phyloP scores from a whole-genome alignment of 768 basidiomycete species.

The Kwoniella newhampshirensis region DNA sequence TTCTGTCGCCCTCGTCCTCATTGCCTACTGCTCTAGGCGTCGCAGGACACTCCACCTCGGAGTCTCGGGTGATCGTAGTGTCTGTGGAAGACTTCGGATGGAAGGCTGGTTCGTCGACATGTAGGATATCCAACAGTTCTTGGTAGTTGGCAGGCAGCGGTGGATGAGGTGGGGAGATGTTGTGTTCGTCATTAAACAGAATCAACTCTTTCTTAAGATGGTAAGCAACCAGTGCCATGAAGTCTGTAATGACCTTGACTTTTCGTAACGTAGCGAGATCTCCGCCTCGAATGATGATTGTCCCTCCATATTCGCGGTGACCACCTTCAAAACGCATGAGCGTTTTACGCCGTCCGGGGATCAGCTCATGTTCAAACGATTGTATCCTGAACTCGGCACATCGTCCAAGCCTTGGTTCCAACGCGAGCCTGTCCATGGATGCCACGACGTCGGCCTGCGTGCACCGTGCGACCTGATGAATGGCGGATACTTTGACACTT shows the following conservation, averaged over 20 bases:
- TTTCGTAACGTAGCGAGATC: constrained; percentile 74
- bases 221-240: constrained; percentile 87
- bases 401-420: constrained; percentile 85
- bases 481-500: constrained; percentile 80
- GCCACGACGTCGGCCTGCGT: constrained; percentile 93
- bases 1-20: constrained; percentile 27
- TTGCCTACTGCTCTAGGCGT: constrained; percentile 6
- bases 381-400: constrained; percentile 82
- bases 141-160: constrained; percentile 27
- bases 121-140: constrained; percentile 29
- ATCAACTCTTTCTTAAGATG: constrained; percentile 83
- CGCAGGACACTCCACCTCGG: background rate
- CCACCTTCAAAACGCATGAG: constrained; percentile 99
- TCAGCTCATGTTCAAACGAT: constrained; percentile 89
- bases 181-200: constrained; percentile 54
- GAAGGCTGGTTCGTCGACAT: constrained; percentile 51
- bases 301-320: constrained; percentile 87
- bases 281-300: constrained; percentile 84
- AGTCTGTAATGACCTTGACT: constrained; percentile 88
- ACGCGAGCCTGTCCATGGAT: constrained; percentile 87
- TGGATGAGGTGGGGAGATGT: constrained; percentile 46
- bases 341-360: constrained; percentile 91
- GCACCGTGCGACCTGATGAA: constrained; percentile 85
- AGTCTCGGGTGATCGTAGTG: background rate
- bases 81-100: constrained; percentile 52